Base-by-base conservation (phyloP, 208 protist genomes). In the Crithidia brevicula region DNA sequence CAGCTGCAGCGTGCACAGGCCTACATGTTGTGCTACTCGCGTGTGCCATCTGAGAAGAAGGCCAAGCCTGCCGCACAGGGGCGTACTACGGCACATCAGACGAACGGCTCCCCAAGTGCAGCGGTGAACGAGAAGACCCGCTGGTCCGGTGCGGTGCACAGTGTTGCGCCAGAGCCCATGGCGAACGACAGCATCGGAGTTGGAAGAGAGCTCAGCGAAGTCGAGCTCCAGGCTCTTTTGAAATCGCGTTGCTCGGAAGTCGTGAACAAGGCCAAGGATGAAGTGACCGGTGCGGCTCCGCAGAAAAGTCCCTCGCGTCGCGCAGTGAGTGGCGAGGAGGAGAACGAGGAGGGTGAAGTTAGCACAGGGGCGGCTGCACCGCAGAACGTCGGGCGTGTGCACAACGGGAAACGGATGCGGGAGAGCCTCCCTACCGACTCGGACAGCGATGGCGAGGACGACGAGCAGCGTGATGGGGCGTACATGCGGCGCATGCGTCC, bases 11-110 rank as follows among this genome's bases (percentile, higher is more conserved):
- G 66, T 2, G 79, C 92, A 60, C 84, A 91, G 59, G 94, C 89
- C 9, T 97, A 96, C 81, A 92, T 97, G 80, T 81, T 97, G 42
- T 96, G 94, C 68, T 97, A 97, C 74, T 89, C 84, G 2, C 65
- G 76, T 11, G 42, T 91, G 10, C 70, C 68, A 2, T 11, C 28
- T 6, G 54, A 57, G 6, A 28, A 31, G 45, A 52, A 43, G 36
- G 18, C 33, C 15, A 53, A 50, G 34, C 27, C 58, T 11, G 31
- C 53, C 1, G 57, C 40, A 0, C 16, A 5, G 6, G 42, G 22
- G 16, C 25, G 33, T 7, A 6, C 40, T 22, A 8, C 27, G 49
- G 22, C 49, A 34, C 6, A 2, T 9, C 20, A 9, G 20, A 36
- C 9, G 49, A 31, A 16, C 49, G 18, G n/a, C 25, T 15, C 49